These are phyloP conservation scores for Ceratobasidium sp. DNA, from an alignment of 1,284 basidiomycete species.

Conservation along the genomic window DNA sequence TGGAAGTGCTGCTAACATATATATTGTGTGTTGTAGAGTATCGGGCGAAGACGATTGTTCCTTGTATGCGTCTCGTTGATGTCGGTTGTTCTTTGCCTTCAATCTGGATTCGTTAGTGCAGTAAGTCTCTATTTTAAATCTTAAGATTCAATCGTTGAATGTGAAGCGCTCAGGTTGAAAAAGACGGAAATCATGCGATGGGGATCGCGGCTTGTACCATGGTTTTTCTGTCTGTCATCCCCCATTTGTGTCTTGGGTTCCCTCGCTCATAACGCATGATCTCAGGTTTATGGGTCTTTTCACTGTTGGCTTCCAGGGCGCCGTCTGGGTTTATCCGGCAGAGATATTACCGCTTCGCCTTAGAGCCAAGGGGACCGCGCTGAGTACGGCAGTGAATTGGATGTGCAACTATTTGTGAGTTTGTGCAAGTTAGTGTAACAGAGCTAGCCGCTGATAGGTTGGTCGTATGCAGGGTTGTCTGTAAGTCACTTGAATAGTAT, in stretches of 20 bases:
- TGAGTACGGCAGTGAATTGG: constrained; percentile 28
- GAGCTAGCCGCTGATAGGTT: not conserved
- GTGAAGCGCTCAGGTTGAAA: not conserved
- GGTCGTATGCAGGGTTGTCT: constrained; percentile 9
- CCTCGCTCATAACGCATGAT: not conserved
- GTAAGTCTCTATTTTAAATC: too few relatives aligned
- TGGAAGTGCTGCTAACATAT: not conserved
- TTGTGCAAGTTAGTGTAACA: not conserved
- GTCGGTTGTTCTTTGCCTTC: not conserved
- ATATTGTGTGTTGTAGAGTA: not conserved
- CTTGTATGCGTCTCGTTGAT: constrained; percentile 19
- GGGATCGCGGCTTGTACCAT: constrained; percentile 7
- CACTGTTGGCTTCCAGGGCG: constrained; percentile 14
- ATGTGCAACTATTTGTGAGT: constrained; percentile 32
- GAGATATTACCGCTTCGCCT: constrained; percentile 13
- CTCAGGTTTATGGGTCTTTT: constrained; percentile 33
- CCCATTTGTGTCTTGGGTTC: too few relatives aligned
- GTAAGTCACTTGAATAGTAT: constrained; percentile 11
- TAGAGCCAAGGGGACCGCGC: constrained; percentile 18
- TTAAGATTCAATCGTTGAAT: too few relatives aligned
- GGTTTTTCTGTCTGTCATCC: constrained; percentile 10
- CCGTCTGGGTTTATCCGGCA: constrained; percentile 28
- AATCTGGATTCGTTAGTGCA: constrained; percentile 1
- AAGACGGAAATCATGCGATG: not conserved
- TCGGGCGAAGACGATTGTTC: constrained; percentile 5